Conservation (phyloP, 1,284 basidiomycete species). For the Wallemia ichthyophaga region DNA sequence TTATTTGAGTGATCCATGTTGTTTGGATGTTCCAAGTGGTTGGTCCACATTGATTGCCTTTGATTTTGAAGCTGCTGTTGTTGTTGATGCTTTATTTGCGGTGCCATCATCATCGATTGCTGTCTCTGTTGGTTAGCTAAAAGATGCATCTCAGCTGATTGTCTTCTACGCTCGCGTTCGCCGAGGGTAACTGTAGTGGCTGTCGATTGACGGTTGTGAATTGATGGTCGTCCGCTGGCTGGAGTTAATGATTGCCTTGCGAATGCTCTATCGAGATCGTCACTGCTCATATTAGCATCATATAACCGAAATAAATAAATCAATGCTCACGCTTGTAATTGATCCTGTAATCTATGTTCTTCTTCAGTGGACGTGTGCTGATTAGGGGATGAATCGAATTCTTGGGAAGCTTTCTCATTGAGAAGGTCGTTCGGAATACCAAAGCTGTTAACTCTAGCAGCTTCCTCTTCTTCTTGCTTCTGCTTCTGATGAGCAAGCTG, state of each 20-base stretch:
- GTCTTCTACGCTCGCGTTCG: background rate
- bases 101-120: background rate
- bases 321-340: background rate
- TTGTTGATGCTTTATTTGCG: background rate
- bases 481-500: background rate
- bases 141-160: background rate
- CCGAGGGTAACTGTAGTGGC: background rate
- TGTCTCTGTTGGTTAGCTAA: background rate
- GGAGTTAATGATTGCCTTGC: background rate
- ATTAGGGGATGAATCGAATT: background rate
- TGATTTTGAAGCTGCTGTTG: background rate
- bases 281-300: background rate
- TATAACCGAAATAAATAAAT: no score
- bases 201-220: background rate
- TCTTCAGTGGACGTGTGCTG: background rate
- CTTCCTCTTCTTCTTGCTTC: background rate
- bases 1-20: constrained; percentile 9
- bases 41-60: background rate
- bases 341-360: background rate
- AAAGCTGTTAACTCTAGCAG: background rate
- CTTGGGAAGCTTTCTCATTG: background rate
- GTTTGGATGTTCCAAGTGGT: constrained; percentile 8
- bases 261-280: background rate
- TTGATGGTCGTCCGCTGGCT: background rate
- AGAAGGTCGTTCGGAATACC: background rate